These are phyloP conservation scores for Arctium lappa DNA, from an alignment of 129 eudicot species.

Conservation along the genomic window DNA sequence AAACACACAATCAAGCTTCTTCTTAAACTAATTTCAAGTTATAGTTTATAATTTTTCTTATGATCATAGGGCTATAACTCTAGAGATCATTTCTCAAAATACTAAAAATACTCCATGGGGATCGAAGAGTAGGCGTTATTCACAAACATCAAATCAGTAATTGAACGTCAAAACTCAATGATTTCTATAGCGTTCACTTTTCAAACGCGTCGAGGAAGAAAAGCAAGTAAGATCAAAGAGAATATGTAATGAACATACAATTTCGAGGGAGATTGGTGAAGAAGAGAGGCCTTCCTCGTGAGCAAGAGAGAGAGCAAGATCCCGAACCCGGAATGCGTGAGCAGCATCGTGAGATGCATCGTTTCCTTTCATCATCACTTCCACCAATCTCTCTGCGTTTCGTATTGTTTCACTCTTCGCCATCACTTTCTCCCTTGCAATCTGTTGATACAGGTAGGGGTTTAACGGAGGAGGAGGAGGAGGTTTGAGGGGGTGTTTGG, in stretches of 20 bases:
- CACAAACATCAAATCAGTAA: conserved; percentile 9
- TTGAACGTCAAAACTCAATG: neutral
- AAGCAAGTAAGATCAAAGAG: neutral
- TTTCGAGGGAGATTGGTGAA: conserved; percentile 58
- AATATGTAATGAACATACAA: conserved; percentile 26
- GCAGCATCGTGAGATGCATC: conserved; percentile 95
- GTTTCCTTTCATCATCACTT: conserved; percentile 64
- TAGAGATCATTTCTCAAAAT: neutral
- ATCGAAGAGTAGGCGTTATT: neutral
- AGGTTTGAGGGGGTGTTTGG: too few species aligned
- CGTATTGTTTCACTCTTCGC: conserved; percentile 38
- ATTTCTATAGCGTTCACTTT: neutral
- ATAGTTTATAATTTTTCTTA: neutral
- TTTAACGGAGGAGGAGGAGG: neutral
- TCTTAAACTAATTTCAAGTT: neutral
- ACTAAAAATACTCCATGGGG: neutral
- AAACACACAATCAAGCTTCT: neutral
- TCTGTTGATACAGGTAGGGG: neutral
- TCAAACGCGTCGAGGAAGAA: neutral
- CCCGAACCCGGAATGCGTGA: conserved; percentile 80
- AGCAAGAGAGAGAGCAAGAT: conserved; percentile 83
- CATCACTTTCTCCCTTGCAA: conserved; percentile 23
- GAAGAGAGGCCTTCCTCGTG: conserved; percentile 59
- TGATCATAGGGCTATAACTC: neutral
- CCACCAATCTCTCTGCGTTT: conserved; percentile 73